Percentiles rank a stretch among this genome's conserved stretches.
These are phyloP conservation scores for Garcia nutans DNA, from an alignment of 345 rosid genomes.

Conservation along the genomic window DNA sequence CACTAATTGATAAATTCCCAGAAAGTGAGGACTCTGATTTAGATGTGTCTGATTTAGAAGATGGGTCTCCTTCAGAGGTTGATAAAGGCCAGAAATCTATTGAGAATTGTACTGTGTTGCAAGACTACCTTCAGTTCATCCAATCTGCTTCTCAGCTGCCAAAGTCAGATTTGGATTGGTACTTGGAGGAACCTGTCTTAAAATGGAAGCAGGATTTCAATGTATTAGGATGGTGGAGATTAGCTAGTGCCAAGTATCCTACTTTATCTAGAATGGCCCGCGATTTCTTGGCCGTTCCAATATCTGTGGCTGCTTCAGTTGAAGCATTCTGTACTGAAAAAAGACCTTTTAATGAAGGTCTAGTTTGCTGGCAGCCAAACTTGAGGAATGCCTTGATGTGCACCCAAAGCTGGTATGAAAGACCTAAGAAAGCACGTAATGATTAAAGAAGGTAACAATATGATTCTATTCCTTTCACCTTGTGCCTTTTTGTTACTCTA, in stretches of 20 bases:
- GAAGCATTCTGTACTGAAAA: not conserved
- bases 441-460: too few species aligned
- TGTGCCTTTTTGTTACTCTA: too few species aligned
- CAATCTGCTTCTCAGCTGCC: not conserved
- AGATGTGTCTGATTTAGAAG: too few species aligned
- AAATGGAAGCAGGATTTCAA: not conserved
- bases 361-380: too few species aligned
- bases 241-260: not conserved
- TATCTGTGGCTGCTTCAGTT: slow-evolving; percentile 34
- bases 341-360: too few species aligned
- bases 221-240: slow-evolving; percentile 17
- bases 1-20: not conserved
- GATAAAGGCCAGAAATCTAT: too few species aligned
- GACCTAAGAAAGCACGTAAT: too few species aligned
- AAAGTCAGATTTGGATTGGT: slow-evolving; percentile 11
- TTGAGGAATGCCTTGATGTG: too few species aligned
- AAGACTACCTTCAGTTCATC: not conserved
- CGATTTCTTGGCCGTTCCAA: slow-evolving; percentile 13
- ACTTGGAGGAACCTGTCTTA: not conserved
- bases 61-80: too few species aligned
- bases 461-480: too few species aligned
- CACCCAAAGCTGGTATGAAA: too few species aligned
- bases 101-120: not conserved
- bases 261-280: slow-evolving; percentile 16
- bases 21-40: too few species aligned